A percentile compares a stretch with the other conserved stretches of the same genome.
Conservation (phyloP, 352 stramenopile genomes). For the Saprolegnia parasitica region DNA sequence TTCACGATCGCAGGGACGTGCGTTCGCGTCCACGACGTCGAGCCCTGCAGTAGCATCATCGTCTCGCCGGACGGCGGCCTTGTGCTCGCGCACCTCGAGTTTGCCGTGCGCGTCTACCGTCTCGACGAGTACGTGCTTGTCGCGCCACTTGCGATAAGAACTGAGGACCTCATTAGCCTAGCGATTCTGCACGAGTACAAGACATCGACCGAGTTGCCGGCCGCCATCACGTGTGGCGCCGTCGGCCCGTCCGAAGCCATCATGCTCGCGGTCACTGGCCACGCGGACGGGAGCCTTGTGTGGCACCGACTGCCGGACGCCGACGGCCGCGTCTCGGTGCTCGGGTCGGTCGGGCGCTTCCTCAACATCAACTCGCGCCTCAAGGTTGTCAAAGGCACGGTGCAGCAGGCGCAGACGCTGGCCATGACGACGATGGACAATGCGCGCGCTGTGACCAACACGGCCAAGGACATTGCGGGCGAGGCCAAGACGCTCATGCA, state of each 20-base stretch:
- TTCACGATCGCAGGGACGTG: conserved; percentile 64
- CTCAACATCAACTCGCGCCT: conserved; percentile 76
- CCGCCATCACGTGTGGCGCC: conserved; percentile 51
- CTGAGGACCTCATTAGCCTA: conserved; percentile 39
- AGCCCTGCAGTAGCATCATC: conserved; percentile 42
- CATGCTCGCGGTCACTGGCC: conserved; percentile 62
- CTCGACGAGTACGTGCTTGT: conserved; percentile 66
- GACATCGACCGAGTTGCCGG: conserved; percentile 31
- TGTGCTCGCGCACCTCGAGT: conserved; percentile 46
- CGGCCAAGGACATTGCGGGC: conserved; percentile 75
- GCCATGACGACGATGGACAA: conserved; percentile 77
- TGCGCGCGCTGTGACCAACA: conserved; percentile 76
- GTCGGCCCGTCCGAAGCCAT: conserved; percentile 74
- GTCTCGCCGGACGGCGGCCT: conserved; percentile 68
- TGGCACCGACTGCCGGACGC: conserved; percentile 77
- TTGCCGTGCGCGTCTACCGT: conserved; percentile 58
- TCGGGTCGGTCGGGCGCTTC: conserved; percentile 63
- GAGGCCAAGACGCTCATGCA: conserved; percentile 43
- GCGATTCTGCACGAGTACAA: conserved; percentile 69
- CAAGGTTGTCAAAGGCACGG: conserved; percentile 82
- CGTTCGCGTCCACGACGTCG: conserved; percentile 45
- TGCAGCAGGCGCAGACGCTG: conserved; percentile 83
- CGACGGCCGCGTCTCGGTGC: conserved; percentile 67
- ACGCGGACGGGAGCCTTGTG: conserved; percentile 67
- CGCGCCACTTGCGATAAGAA: conserved; percentile 1